Base-by-base conservation (phyloP, 176 grass and related monocot species). In the Phoenix dactylifera region DNA sequence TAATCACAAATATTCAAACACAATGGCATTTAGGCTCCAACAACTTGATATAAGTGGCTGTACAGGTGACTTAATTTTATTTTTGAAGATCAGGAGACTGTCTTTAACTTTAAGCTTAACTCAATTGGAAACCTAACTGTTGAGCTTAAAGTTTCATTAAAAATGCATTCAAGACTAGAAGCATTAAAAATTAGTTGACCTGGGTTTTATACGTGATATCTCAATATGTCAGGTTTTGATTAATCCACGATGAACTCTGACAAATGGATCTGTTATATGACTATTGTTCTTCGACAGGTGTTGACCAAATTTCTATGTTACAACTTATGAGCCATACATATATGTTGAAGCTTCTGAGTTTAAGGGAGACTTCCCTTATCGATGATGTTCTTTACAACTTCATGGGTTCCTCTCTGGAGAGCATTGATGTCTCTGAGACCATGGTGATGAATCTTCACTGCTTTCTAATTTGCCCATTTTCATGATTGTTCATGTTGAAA, bases 351-450 rank as follows among this genome's bases (percentile, higher is more conserved):
- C 44, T 54, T 68, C 49, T 89, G 16, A 52, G 78, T 55, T 74
- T 95, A 78, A 89, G 78, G 66, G 81, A 79, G 55, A 89, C 89
- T 56, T 68, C 68, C 70, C 66, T 88, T 67, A 74, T 54, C 54
- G 69, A 95, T 77, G 78, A 26, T 12, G 68, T 75, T 51, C 72
- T 95, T 56, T 74, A 18, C 35, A 82, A 77, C 49, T 85, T 88
- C 53, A 25, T 62, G 2, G 81, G 75, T 49, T 85, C 75, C 60
- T 82, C 61, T 50, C 73, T 95, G 4, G 75, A 85, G 75, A 79
- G 57, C 67, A 78, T 95, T 82, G 78, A 95, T 74, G 60, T 95
- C 68, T 95, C 85, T 1, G 89, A 95, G 72, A 95, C 89, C 22
- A 10, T 52, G 81, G 89, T 95, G 30, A 79, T 18, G 52, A 17